phyloP scores from a whole-genome alignment of 345 rosid genomes.

The Anacardium occidentale region DNA sequence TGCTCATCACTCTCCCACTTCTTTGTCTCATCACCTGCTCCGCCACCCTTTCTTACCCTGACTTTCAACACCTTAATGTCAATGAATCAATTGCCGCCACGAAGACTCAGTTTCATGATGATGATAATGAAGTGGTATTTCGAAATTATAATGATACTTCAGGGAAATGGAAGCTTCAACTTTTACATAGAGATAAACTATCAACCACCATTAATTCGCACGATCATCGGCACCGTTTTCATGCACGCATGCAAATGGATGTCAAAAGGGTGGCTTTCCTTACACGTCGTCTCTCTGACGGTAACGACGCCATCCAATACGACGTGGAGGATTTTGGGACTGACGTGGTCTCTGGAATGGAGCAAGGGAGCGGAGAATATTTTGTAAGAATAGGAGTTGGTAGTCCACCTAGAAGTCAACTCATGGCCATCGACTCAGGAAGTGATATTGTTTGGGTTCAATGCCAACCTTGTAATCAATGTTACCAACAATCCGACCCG shows the following conservation, averaged over 20 bases:
- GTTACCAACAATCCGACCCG: conserved; percentile 91
- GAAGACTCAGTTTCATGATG: conserved; percentile 17
- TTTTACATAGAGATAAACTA: conserved; percentile 66
- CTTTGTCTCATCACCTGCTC: conserved; percentile 19
- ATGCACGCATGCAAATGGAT: conserved; percentile 71
- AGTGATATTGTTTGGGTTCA: conserved; percentile 99
- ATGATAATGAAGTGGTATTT: conserved; percentile 25
- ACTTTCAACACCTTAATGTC: conserved; percentile 49
- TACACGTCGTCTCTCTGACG: conserved; percentile 45
- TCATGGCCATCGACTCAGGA: conserved; percentile 91
- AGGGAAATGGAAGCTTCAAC: conserved; percentile 39
- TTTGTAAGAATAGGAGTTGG: conserved; percentile 92
- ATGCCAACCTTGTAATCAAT: conserved; percentile 86
- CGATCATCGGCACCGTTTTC: conserved; percentile 49
- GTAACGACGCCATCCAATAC: not conserved
- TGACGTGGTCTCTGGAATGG: conserved; percentile 92
- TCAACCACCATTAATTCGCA: conserved; percentile 24
- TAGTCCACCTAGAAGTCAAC: conserved; percentile 78
- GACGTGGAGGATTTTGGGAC: conserved; percentile 64
- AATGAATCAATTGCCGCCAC: conserved; percentile 33
- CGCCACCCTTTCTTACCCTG: conserved; percentile 33
- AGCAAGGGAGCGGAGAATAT: conserved; percentile 95
- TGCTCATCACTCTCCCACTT: conserved; percentile 11
- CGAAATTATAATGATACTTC: conserved; percentile 11
- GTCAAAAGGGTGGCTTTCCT: conserved; percentile 51